phyloP scores from a whole-genome alignment of 805 yeast species.

The Yarrowia sp. region DNA sequence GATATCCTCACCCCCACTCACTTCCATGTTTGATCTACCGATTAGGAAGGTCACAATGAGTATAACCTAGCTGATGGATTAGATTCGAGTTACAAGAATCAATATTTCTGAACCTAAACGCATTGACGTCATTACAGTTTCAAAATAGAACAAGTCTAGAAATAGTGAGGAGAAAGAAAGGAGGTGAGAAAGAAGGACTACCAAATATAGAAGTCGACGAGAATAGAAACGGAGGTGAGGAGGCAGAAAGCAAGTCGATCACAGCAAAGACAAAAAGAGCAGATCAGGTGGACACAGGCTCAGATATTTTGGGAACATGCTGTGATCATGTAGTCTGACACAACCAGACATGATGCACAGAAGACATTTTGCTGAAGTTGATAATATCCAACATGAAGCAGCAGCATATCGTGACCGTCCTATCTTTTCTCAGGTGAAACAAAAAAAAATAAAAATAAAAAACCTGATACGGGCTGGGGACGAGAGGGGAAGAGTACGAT shows the following conservation, averaged over 20 bases:
- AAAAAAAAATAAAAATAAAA: too few relatives aligned
- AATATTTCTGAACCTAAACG: neutral
- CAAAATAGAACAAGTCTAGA: neutral
- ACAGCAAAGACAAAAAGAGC: neutral
- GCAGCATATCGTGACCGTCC: too few relatives aligned
- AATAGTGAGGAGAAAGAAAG: neutral
- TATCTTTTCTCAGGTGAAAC: too few relatives aligned
- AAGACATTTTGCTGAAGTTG: neutral
- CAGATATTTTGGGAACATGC: neutral
- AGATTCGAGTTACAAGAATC: neutral
- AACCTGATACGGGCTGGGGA: too few relatives aligned
- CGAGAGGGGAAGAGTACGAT: too few relatives aligned
- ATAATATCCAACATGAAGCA: neutral
- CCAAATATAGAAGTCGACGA: slow-evolving; percentile 16
- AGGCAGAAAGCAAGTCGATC: neutral
- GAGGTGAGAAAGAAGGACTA: neutral
- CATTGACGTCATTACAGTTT: slow-evolving; percentile 11
- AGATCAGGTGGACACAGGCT: neutral
- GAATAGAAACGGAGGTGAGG: slow-evolving; percentile 10
- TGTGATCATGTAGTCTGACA: neutral
- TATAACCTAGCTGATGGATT: slow-evolving; percentile 2
- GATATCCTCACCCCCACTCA: neutral
- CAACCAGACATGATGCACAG: slow-evolving; percentile 3
- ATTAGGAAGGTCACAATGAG: slow-evolving; percentile 9
- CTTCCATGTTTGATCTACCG: neutral